Base-by-base conservation (phyloP, 345 rosid genomes). In the Salix dunnii region DNA sequence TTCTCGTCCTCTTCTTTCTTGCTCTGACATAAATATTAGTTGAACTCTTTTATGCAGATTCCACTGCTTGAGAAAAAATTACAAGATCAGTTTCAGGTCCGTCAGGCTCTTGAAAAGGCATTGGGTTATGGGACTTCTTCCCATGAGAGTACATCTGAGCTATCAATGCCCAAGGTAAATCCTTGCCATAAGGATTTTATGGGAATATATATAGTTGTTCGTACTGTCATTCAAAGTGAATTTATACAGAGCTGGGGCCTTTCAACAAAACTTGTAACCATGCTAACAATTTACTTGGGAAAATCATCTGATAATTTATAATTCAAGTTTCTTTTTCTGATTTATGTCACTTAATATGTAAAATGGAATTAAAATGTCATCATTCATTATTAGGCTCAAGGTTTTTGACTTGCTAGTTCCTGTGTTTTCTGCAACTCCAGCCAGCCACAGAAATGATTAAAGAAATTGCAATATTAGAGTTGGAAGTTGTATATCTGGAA, bases 401-500 rank as follows among this genome's bases (percentile, higher is more conserved):
- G 33, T 46, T 72, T 63, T 25, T 70, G 40, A 72, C 62, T 30
- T 72, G 20, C 35, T 7, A 43, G 78, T 74, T 60, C 35, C 16
- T 62, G 31, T 43, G 74, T 76, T 27, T 42, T 64, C 31, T 23
- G 18, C 35, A 63, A 70, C 60, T 76, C 67, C 89, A 96, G 97
- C 90, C 95, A 33, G 95, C 97, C 73, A 88, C 87, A 64, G 91
- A 93, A 78, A 76, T 96, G 75, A 94, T 96, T 70, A 96, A 88
- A 84, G 98, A 93, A 81, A 90, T 92, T 35, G 91, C 97, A 0
- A 93, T 91, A 43, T 80, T 96, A 43, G 98, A 96, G 86, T 81
- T 92, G 88, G 99, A 96, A 87, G 98, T 96, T 43, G 91, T 88
- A 60, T 81, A 93, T 83, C 79, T 96, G 81, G 99, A 96, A 61